phyloP scores from a whole-genome alignment of 2,329 filamentous ascomycete species.

The Venturia pyrina region DNA sequence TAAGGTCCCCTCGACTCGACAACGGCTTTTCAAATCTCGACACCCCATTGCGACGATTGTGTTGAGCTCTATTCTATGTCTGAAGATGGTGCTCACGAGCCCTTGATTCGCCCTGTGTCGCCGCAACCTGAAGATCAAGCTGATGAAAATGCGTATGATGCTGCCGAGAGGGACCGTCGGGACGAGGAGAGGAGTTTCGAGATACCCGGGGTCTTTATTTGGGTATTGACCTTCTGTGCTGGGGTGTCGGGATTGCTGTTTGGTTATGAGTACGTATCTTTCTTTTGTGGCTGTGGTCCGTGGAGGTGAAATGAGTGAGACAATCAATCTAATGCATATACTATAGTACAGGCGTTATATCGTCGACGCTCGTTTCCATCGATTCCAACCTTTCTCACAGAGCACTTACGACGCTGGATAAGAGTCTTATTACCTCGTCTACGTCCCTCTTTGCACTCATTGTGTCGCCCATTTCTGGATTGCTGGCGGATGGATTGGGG shows the following conservation, averaged over 20 bases:
- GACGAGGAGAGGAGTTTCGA: constrained; percentile 9
- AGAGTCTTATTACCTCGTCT: constrained; percentile 47
- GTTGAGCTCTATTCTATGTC: constrained; percentile 23
- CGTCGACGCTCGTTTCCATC: constrained; percentile 48
- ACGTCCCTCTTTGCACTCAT: constrained; percentile 49
- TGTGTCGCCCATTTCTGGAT: constrained; percentile 43
- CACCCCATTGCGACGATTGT: constrained; percentile 4
- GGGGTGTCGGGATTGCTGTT: constrained; percentile 50
- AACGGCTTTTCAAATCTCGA: no score
- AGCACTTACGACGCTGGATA: constrained; percentile 42
- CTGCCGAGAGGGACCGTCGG: neutral
- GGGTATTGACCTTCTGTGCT: constrained; percentile 46
- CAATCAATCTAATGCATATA: constrained; percentile 8
- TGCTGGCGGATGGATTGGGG: constrained; percentile 62
- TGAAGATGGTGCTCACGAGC: constrained; percentile 20
- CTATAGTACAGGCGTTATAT: constrained; percentile 48
- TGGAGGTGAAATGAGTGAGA: neutral
- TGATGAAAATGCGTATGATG: neutral
- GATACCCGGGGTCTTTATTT: constrained; percentile 36
- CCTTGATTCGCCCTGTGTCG: constrained; percentile 20
- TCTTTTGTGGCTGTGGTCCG: neutral
- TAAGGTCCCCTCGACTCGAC: constrained; percentile 13
- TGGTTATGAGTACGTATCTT: constrained; percentile 44
- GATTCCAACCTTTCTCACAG: constrained; percentile 42
- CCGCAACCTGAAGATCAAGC: constrained; percentile 6